These are phyloP conservation scores for Epichloe sylvatica DNA, from an alignment of 2,329 filamentous ascomycete genomes.

Conservation along the genomic window DNA sequence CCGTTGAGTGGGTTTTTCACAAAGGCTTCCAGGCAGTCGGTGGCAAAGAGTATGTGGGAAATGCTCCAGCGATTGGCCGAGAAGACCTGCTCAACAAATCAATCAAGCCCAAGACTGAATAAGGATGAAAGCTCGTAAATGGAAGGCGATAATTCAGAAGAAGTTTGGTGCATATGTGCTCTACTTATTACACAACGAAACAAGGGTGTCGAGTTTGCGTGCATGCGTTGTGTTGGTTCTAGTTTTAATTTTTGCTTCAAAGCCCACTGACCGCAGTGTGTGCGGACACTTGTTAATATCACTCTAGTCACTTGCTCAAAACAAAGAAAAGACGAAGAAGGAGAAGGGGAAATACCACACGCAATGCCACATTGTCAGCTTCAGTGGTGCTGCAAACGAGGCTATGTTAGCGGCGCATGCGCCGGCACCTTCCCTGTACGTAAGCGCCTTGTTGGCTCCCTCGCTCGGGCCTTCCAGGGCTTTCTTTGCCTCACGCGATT, in stretches of 20 bases:
- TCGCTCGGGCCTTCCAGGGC: constrained; percentile 5
- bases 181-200: not conserved
- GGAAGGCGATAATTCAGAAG: not conserved
- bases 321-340: too few species aligned
- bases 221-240: not conserved
- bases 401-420: not conserved
- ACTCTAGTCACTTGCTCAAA: too few species aligned
- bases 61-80: constrained; percentile 39
- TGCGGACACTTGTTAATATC: too few species aligned
- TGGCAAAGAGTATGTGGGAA: constrained; percentile 42
- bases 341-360: too few species aligned
- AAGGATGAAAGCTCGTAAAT: constrained; percentile 4
- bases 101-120: constrained; percentile 34
- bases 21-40: constrained; percentile 63
- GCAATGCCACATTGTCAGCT: not conserved
- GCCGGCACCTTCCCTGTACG: not conserved
- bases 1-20: constrained; percentile 82
- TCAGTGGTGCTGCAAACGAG: not conserved
- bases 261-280: not conserved
- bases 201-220: not conserved
- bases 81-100: constrained; percentile 26
- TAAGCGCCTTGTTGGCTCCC: constrained; percentile 3
- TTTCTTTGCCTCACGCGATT: constrained; percentile 2
- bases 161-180: constrained; percentile 6
- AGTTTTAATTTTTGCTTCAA: not conserved